A percentile compares a stretch with the other conserved stretches of the same genome.
These are phyloP conservation scores for Beta corolliflora DNA, from an alignment of 179 eudicot species.

Conservation along the genomic window DNA sequence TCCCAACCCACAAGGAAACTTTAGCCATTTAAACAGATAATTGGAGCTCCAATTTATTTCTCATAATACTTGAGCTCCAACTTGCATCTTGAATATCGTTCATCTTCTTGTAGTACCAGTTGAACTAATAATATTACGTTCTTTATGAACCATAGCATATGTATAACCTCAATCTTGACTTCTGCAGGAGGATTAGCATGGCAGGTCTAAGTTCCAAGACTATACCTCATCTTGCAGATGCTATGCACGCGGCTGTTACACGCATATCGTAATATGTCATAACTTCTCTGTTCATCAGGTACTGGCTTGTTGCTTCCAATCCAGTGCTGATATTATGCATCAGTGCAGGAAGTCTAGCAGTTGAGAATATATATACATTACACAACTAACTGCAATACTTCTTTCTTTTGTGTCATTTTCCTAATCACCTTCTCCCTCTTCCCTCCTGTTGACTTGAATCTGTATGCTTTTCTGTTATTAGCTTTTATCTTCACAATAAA, in stretches of 20 bases:
- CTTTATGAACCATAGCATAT: background rate
- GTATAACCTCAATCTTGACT: background rate
- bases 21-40: too few relatives aligned
- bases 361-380: too few relatives aligned
- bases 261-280: conserved; percentile 32
- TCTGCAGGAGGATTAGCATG: conserved; percentile 96
- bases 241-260: conserved; percentile 87
- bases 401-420: too few relatives aligned
- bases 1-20: too few relatives aligned
- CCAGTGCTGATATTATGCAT: background rate
- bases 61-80: too few relatives aligned
- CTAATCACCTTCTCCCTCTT: background rate
- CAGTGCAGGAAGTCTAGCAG: background rate
- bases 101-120: too few relatives aligned
- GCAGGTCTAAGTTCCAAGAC: conserved; percentile 88
- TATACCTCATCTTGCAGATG: conserved; percentile 93
- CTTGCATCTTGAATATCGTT: too few relatives aligned
- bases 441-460: background rate
- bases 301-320: background rate
- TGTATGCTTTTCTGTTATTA: background rate
- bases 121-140: too few relatives aligned
- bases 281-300: background rate
- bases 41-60: too few relatives aligned
- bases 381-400: too few relatives aligned
- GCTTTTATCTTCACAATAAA: background rate